phyloP scores from a whole-genome alignment of 2,329 filamentous ascomycete species.

The Aureobasidium melanogenum region DNA sequence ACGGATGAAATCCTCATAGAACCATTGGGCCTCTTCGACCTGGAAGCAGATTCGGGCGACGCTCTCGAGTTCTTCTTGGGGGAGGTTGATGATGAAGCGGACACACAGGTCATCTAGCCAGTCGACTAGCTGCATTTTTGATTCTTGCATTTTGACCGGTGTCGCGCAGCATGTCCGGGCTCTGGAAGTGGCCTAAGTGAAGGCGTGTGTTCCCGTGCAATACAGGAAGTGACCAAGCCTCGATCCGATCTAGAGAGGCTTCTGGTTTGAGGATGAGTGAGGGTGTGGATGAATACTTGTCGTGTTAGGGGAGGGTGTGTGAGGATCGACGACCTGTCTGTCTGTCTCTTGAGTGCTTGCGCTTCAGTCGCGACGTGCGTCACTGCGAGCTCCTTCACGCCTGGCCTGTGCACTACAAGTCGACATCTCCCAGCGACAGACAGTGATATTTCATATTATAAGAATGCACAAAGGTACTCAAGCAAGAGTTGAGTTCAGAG shows the following conservation, averaged over 20 bases:
- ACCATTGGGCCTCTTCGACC: slow-evolving; percentile 99
- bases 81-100: slow-evolving; percentile 96
- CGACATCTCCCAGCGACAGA: neutral
- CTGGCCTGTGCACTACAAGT: neutral
- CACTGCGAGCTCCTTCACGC: neutral
- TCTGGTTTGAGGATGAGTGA: neutral
- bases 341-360: neutral
- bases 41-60: slow-evolving; percentile 96
- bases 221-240: neutral
- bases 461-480: neutral
- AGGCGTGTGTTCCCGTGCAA: neutral
- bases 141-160: slow-evolving; percentile 59
- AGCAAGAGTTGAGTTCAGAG: neutral
- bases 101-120: slow-evolving; percentile 98
- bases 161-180: slow-evolving; percentile 51
- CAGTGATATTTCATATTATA: neutral
- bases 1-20: slow-evolving; percentile 98
- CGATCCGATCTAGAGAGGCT: neutral
- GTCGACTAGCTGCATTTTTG: slow-evolving; percentile 81
- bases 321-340: neutral
- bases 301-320: neutral
- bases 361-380: neutral
- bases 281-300: neutral
- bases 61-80: slow-evolving; percentile 78
- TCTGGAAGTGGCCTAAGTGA: neutral